phyloP scores from a whole-genome alignment of 176 grass and related monocot genomes.

The Oryza punctata region DNA sequence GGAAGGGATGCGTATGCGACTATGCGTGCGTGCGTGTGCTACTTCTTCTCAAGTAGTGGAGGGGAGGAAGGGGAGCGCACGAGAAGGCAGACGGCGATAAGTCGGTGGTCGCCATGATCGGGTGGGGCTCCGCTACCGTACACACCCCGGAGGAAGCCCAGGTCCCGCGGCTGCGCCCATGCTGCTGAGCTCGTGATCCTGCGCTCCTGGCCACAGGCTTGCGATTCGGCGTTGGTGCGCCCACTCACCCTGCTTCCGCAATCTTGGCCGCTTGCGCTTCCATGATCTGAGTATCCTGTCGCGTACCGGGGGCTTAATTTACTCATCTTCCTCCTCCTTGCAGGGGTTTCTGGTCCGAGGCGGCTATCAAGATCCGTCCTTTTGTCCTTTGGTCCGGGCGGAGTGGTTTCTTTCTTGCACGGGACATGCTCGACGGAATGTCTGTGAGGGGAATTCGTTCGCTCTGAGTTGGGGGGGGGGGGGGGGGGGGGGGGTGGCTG shows the following conservation, averaged over 20 bases:
- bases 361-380: slow-evolving; percentile 30
- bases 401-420: slow-evolving; percentile 30
- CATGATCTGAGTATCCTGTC: slow-evolving; percentile 32
- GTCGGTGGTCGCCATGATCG: not conserved
- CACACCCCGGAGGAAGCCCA: not conserved
- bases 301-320: not conserved
- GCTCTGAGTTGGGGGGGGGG: not conserved
- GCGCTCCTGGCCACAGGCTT: slow-evolving; percentile 25
- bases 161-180: not conserved
- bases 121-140: not conserved
- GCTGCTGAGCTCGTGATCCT: slow-evolving; percentile 36
- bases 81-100: not conserved
- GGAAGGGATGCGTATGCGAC: no score
- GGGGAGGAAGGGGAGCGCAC: not conserved
- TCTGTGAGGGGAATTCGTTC: not conserved
- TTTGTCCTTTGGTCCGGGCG: not conserved
- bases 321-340: slow-evolving; percentile 5
- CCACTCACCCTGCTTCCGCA: not conserved
- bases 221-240: slow-evolving; percentile 35
- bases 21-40: not conserved
- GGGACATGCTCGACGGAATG: slow-evolving; percentile 19
- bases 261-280: slow-evolving; percentile 38
- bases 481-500: not conserved
- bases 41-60: not conserved
- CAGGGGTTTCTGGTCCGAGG: not conserved